Evolutionary conservation across 495 filamentous ascomycete genomes (phyloP).

Genomic region (Monascus purpureus): DNA sequence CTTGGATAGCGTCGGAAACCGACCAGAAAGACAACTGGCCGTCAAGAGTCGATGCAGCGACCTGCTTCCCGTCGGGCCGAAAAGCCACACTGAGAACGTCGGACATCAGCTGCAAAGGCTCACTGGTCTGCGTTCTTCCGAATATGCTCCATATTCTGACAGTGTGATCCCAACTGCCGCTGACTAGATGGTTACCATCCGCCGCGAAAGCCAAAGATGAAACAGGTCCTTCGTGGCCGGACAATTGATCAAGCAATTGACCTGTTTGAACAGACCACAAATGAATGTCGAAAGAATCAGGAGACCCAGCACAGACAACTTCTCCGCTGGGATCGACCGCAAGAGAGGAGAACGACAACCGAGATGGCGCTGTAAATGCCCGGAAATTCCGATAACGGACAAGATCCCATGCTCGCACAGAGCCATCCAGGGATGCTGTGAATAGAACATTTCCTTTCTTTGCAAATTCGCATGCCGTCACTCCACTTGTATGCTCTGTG

Average conservation of each 20-base stretch:
- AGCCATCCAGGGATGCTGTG: constrained; percentile 86
- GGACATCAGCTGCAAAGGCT: constrained; percentile 78
- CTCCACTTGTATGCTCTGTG: constrained; percentile 87
- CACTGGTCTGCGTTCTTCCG: constrained; percentile 80
- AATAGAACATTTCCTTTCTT: constrained; percentile 91
- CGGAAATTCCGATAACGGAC: constrained; percentile 93
- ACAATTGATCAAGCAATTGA: constrained; percentile 77
- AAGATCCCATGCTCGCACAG: constrained; percentile 89
- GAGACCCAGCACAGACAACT: constrained; percentile 84
- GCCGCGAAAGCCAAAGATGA: constrained; percentile 77
- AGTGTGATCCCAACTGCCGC: constrained; percentile 90
- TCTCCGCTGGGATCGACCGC: constrained; percentile 96
- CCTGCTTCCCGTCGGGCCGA: constrained; percentile 76
- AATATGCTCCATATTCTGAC: constrained; percentile 95
- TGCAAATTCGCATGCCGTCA: constrained; percentile 91
- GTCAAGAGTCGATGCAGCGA: constrained; percentile 85
- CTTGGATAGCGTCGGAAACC: constrained; percentile 70
- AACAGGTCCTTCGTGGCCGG: constrained; percentile 89
- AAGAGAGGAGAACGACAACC: constrained; percentile 81
- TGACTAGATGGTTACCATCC: constrained; percentile 67
- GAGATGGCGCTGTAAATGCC: constrained; percentile 85
- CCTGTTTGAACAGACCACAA: constrained; percentile 98
- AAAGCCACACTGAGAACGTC: constrained; percentile 82
- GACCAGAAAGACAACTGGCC: constrained; percentile 94
- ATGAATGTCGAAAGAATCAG: constrained; percentile 93